Base-by-base conservation (phyloP, 441 rosid species). In the Mallotus japonicus region DNA sequence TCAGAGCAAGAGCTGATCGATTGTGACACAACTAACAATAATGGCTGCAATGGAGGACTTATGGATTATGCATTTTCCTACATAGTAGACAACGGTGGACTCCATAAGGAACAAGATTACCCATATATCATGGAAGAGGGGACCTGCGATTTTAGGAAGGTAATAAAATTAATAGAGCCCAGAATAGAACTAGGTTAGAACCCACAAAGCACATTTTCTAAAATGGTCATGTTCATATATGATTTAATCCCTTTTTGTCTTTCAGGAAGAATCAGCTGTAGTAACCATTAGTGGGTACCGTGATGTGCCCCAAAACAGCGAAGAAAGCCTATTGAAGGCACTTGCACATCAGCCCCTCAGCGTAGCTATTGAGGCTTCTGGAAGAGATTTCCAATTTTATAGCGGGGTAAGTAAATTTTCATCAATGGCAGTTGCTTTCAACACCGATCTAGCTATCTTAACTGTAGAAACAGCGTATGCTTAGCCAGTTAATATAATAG, bases 91-190 rank as follows among this genome's bases (percentile, higher is more conserved):
- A 92, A 70, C 2, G 95, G 91, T 28, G 99, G 98, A 37, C 92
- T 95, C 67, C 97, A 82, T 80, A 88, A 74, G 81, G 99, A 95
- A 61, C 89, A 84, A 42, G 99, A 95, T 78, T 95, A 95, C 78
- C 97, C 98, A 4, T 95, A 95, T 69, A 86, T 92, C 68, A 95
- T 95, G 99, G 90, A 90, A 56, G 97, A 87, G 84, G 92, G 98
- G 61, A 87, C 85, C 62, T 95, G 99, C 54, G 93, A 86, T 73
- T 82, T 85, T 78, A 85, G 82, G 66, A 84, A 85, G 85, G 98
- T 90, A 84, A 51, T 1, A 44, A 70, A 22, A 22, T 13, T 10
- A 19, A 22, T 10, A 54, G 57, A 54, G n/a, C 57, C 57, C 57
- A 17, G 12, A 54, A 15, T 54, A 42, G 46, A 42, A 5, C 1